Base-by-base conservation (phyloP, 805 yeast genomes). In the Debaryomyces hansenii region DNA sequence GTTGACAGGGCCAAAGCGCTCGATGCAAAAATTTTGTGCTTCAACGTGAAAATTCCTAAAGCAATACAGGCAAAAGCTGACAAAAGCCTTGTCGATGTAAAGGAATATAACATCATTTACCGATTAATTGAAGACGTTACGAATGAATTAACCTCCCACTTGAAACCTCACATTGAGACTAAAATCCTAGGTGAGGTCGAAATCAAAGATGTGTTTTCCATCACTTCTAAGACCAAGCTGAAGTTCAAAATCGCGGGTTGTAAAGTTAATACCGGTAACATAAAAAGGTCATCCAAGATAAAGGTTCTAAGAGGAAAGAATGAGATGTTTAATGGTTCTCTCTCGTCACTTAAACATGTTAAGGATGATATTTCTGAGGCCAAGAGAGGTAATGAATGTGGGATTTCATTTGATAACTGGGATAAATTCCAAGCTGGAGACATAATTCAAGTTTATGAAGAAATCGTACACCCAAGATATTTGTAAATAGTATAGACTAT, bases 361-460 rank as follows among this genome's bases (percentile, higher is more conserved):
- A 90, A 89, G 62, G 91, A 88, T 38, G 95, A 88, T 54, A 87
- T 85, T 4, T 54, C 68, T 1, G 92, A 86, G 57, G 88, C 87
- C 7, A 80, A 80, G 47, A 91, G 88, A 66, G 97, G 96, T 24
- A 78, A 79, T 24, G 99, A 94, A 56, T 94, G 97, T 72, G 99
- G 99, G 44, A 62, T 92, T 20, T 70, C 89, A 0, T 82, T 94
- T 52, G 80, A 75, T 2, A 67, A 69, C 37, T 90, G 90, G 84
- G 81, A 79, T 37, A 78, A 73, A 27, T 87, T 86, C 58, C 77
- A 82, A 54, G 83, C 72, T 15, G 97, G 95, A 14, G 98, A 94
- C 66, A 58, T 72, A 3, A 73, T 94, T 20, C 85, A 88, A 58
- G 84, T 83, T 1, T 82, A 78, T 53, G 96, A 90, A 63, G 87